phyloP scores from a whole-genome alignment of 2,329 filamentous ascomycete species.

The Rhinocladiella similis region DNA sequence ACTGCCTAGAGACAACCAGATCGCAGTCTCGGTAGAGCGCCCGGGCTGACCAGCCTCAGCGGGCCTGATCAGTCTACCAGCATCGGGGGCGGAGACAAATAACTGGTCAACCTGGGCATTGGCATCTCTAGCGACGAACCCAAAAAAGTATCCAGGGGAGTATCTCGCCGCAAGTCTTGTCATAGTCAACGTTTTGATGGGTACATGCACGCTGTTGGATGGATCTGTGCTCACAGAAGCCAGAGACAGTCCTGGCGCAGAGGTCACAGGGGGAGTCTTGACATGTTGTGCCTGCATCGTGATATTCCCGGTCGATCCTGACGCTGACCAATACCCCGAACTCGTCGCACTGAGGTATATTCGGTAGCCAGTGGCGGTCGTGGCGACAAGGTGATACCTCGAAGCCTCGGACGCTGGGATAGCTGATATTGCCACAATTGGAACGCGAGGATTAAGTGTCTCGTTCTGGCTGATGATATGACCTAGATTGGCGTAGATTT shows the following conservation, averaged over 20 bases:
- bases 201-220: conserved; percentile 50
- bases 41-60: conserved; percentile 53
- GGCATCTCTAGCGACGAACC: conserved; percentile 68
- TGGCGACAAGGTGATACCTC: conserved; percentile 66
- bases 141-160: conserved; percentile 87
- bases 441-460: conserved; percentile 67
- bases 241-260: conserved; percentile 30
- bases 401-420: conserved; percentile 71
- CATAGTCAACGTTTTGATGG: conserved; percentile 46
- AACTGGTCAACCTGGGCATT: conserved; percentile 64
- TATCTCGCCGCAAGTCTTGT: conserved; percentile 56
- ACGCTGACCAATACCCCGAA: conserved; percentile 60
- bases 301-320: conserved; percentile 69
- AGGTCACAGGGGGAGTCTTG: conserved; percentile 74
- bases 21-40: conserved; percentile 75
- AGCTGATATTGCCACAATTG: conserved; percentile 80
- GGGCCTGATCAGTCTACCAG: conserved; percentile 71
- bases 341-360: conserved; percentile 90
- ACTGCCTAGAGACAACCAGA: conserved; percentile 74
- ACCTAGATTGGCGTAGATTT: conserved; percentile 69
- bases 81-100: conserved; percentile 85
- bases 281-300: conserved; percentile 99
- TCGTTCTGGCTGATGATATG: conserved; percentile 77
- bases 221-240: conserved; percentile 27
- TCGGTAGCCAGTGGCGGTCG: conserved; percentile 85